Evolutionary conservation across 805 yeast genomes (phyloP), one percentile per base, ranked within the genome.

Genomic region (Hanseniaspora jakobsenii): DNA sequence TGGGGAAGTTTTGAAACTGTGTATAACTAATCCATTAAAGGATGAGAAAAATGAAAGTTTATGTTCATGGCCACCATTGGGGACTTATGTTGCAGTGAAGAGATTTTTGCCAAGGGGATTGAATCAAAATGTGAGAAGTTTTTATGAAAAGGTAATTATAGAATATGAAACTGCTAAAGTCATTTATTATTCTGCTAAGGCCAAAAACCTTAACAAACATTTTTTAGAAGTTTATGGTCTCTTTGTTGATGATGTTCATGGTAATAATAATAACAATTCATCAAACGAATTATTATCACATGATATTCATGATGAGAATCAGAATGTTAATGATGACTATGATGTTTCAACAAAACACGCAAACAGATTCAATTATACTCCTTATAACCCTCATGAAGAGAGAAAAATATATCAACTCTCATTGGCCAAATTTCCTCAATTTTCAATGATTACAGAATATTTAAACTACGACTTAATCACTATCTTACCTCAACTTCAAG

Each of bases 401-500:
- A 16, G 34, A 19, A 41, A 41, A 17, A 41, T 41, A 13, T 41
- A 41, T 28, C 35, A 41, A n/a, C 17, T 41, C 1, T 41, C 45
- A 13, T 17, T 44, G 13, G 26, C 21, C 4, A 38, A 38, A 24
- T 44, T 44, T n/a, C 48, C 48, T 17, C 42, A 44, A 19, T 44
- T 44, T 17, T 38, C 48, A 8, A 44, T 89, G 50, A 81, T 89
- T 28, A 87, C 91, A 94, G 96, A 89, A 58, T 89, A 80, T 59
- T 82, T 93, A 45, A 89, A 85, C 2, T 85, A 71, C 59, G 98
- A 89, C 63, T 84, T 89, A 56, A 89, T 89, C 62, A 83, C 91
- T 36, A 70, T 89, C 43, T 95, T 89, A 26, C 89, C 89, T 2
- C 9, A 17, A 3, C 18, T 41, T 9, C 14, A 9, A n/a, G 39